Evolutionary conservation across 2,329 filamentous ascomycete species (phyloP).

Genomic region (Aureobasidium sp.): DNA sequence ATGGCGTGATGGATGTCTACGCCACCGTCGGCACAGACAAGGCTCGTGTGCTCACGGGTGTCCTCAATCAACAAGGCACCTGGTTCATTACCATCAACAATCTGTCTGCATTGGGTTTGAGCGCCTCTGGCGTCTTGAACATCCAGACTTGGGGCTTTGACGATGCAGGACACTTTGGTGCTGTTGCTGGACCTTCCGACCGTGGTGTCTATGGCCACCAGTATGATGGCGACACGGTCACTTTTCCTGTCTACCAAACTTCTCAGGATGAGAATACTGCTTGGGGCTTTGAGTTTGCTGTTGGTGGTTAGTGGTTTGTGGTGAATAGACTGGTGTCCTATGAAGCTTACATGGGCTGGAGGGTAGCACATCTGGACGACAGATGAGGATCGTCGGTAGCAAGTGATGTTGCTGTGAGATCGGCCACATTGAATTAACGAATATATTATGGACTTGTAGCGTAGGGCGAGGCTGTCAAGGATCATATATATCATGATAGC

Average conservation of each 20-base stretch:
- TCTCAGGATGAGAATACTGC: background rate
- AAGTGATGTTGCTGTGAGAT: too few relatives aligned
- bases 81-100: background rate
- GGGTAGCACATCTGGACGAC: too few relatives aligned
- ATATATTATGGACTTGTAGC: too few relatives aligned
- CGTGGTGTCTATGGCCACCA: background rate
- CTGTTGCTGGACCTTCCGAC: background rate
- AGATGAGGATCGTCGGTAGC: too few relatives aligned
- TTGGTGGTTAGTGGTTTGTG: background rate
- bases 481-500: too few relatives aligned
- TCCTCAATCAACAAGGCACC: background rate
- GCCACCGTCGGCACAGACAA: constrained; percentile 18
- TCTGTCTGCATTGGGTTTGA: constrained; percentile 6
- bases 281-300: background rate
- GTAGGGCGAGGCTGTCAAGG: too few relatives aligned
- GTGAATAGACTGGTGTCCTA: too few relatives aligned
- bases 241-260: background rate
- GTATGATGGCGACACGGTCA: background rate
- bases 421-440: too few relatives aligned
- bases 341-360: too few relatives aligned
- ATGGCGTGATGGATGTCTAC: constrained; percentile 35
- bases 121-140: background rate
- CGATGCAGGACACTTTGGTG: background rate
- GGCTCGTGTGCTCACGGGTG: background rate
- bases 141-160: background rate